Conservation (phyloP, 1,284 basidiomycete species). For the Ustilago esculenta region DNA sequence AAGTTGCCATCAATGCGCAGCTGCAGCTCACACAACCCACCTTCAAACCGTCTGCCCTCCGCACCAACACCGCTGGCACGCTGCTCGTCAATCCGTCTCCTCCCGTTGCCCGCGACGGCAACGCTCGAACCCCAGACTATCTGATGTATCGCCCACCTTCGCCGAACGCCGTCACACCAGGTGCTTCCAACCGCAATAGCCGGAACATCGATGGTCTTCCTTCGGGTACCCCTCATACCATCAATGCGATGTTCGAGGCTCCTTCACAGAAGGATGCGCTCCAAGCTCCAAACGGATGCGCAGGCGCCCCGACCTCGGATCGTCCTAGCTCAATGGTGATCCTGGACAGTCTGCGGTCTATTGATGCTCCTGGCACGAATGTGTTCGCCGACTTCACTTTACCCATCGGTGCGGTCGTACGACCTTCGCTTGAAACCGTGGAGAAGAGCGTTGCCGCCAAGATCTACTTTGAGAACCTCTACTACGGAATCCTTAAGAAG, state of each 20-base stretch:
- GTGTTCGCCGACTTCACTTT: constrained; percentile 27
- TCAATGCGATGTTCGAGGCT: constrained; percentile 53
- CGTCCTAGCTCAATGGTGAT: constrained; percentile 58
- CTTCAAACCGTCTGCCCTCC: constrained; percentile 33
- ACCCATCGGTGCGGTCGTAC: constrained; percentile 38
- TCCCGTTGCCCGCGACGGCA: constrained; percentile 18
- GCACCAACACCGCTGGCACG: constrained; percentile 58
- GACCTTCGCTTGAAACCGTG: constrained; percentile 80
- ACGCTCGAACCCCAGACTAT: constrained; percentile 43
- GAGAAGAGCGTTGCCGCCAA: constrained; percentile 91
- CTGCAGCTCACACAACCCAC: constrained; percentile 23
- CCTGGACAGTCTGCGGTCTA: constrained; percentile 39
- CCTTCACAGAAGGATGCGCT: constrained; percentile 1
- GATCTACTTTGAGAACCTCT: constrained; percentile 96
- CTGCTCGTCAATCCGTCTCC: constrained; percentile 53
- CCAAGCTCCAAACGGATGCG: no score
- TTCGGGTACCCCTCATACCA: constrained; percentile 27
- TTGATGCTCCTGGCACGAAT: constrained; percentile 41
- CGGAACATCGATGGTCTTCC: constrained; percentile 59
- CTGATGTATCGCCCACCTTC: constrained; percentile 46
- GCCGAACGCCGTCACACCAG: constrained; percentile 12
- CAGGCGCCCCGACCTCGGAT: constrained; percentile 8
- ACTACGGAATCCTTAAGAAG: constrained; percentile 75
- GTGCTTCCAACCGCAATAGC: constrained; percentile 38
- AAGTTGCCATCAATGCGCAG: constrained; percentile 39